Evolutionary conservation across 2,329 filamentous ascomycete species (phyloP).

Genomic region (Chrysoporthe austroafricana): DNA sequence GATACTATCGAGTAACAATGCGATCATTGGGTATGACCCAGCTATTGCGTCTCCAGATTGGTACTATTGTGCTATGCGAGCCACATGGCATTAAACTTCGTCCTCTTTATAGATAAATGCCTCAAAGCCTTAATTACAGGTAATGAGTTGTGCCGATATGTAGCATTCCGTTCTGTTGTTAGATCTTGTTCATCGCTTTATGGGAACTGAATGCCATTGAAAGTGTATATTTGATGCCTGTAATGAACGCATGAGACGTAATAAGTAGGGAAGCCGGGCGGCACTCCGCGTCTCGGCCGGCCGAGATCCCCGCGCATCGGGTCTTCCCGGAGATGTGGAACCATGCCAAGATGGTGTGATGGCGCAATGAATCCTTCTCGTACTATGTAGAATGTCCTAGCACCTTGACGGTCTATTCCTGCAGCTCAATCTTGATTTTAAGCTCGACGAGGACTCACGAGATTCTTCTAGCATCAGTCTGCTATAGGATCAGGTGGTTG

Average conservation of each 20-base stretch:
- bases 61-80: no score
- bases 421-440: background rate
- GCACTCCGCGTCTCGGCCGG: background rate
- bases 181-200: background rate
- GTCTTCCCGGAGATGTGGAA: background rate
- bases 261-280: background rate
- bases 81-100: background rate
- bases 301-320: background rate
- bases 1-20: no score
- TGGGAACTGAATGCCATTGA: background rate
- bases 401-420: background rate
- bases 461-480: background rate
- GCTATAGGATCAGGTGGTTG: background rate
- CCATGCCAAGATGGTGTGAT: background rate
- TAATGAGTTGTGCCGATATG: no score
- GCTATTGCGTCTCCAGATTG: no score
- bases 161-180: no score
- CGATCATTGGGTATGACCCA: no score
- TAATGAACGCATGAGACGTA: background rate
- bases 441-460: background rate
- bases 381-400: conserved; percentile 2
- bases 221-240: no score
- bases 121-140: background rate
- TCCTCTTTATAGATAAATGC: background rate
- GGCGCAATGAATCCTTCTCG: background rate